A percentile compares a stretch with the other conserved stretches of the same genome.
Conservation (phyloP, 805 yeast species). For the Sugiyamaella floridensis region DNA sequence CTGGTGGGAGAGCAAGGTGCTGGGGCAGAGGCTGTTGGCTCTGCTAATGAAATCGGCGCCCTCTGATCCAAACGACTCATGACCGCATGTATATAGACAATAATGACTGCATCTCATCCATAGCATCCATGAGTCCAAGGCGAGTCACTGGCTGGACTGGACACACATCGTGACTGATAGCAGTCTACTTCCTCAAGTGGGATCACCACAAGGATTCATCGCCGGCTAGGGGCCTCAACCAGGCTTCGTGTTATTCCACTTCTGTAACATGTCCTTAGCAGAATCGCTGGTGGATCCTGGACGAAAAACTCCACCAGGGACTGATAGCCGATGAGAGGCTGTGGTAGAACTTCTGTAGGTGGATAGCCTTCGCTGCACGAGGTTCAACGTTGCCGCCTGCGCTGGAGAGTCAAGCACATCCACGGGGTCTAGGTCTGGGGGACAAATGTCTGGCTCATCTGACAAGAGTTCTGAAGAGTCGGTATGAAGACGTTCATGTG, state of each 20-base stretch:
- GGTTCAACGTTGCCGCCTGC: neutral
- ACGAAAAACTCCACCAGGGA: neutral
- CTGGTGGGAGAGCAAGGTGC: neutral
- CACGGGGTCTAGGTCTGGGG: neutral
- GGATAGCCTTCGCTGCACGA: neutral
- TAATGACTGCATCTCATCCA: neutral
- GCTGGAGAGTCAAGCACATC: neutral
- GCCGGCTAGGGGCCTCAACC: no score
- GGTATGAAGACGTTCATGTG: neutral
- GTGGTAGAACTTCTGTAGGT: neutral
- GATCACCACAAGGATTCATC: no score
- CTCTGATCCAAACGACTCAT: neutral
- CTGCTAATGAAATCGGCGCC: no score
- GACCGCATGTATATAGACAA: neutral
- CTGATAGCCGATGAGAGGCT: neutral
- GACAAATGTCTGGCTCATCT: neutral
- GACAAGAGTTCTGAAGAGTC: no score
- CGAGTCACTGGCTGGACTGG: neutral
- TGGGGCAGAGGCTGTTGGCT: no score
- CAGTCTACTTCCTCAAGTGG: no score
- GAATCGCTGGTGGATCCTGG: neutral
- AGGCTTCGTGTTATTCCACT: neutral
- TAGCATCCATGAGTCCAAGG: neutral
- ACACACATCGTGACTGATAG: no score
- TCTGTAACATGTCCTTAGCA: neutral